Conservation (phyloP, 495 filamentous ascomycete genomes). For the Hypoxylon trugodes region DNA sequence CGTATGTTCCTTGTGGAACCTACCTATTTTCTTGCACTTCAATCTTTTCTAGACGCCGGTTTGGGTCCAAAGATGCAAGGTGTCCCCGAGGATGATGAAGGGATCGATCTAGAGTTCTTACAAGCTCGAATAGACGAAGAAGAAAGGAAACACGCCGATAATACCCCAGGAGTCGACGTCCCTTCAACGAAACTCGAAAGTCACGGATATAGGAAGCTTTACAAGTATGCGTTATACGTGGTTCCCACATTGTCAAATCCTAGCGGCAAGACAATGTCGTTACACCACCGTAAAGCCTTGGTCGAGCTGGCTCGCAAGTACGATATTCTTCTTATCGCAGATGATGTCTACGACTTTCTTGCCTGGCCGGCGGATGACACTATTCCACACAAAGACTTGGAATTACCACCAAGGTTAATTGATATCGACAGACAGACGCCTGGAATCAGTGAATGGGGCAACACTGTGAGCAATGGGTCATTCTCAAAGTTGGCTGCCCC, state of each 20-base stretch:
- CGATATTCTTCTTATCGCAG: constrained; percentile 74
- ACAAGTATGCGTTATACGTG: constrained; percentile 77
- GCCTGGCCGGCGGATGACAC: constrained; percentile 63
- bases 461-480: constrained; percentile 74
- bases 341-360: constrained; percentile 86
- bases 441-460: constrained; percentile 67
- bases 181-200: constrained; percentile 14
- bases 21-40: constrained; percentile 74
- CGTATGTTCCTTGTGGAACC: constrained; percentile 78
- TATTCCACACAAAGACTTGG: constrained; percentile 38
- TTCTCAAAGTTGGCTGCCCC: constrained; percentile 82
- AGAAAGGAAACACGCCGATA: constrained; percentile 35
- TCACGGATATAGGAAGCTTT: constrained; percentile 64
- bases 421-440: constrained; percentile 73
- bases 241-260: constrained; percentile 83
- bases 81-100: constrained; percentile 73
- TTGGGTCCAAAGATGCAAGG: constrained; percentile 65
- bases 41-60: constrained; percentile 74
- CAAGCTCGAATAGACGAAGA: constrained; percentile 52
- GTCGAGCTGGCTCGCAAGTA: constrained; percentile 72
- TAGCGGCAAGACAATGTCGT: constrained; percentile 71
- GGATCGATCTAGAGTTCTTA: constrained; percentile 68
- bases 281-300: constrained; percentile 64
- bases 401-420: constrained; percentile 70
- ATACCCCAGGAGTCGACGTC: background rate